Evolutionary conservation across 192 early-diverging fungal species (phyloP).

Genomic region (Coemansia sp.): DNA sequence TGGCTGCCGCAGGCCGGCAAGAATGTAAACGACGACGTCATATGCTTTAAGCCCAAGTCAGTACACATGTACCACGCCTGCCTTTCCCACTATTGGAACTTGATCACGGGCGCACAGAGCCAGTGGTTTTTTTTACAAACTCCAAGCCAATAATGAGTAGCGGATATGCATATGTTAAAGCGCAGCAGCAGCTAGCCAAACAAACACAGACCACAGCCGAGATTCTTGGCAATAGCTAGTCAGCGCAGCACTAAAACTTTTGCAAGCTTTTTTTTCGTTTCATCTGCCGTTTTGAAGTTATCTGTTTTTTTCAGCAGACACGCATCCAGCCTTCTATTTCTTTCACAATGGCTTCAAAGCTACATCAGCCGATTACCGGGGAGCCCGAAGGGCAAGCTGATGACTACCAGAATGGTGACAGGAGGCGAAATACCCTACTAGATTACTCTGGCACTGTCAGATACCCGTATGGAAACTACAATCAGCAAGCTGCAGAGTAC

Average conservation of each 20-base stretch:
- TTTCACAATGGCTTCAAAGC: constrained; percentile 23
- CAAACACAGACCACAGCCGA: background rate
- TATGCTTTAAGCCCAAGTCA: background rate
- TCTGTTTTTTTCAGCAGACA: too few species aligned
- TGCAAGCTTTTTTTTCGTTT: background rate
- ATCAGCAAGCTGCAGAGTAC: background rate
- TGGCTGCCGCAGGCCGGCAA: background rate
- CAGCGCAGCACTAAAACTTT: background rate
- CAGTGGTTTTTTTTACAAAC: background rate
- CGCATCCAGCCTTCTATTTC: too few species aligned
- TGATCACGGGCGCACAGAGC: too few species aligned
- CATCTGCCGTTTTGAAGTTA: too few species aligned
- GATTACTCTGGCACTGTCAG: background rate
- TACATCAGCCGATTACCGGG: constrained; percentile 22
- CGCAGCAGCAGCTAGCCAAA: background rate
- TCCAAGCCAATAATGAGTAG: background rate
- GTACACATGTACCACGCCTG: background rate
- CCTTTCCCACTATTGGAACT: background rate
- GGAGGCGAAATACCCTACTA: background rate
- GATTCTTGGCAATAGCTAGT: background rate
- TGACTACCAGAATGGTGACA: background rate
- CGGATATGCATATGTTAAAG: background rate
- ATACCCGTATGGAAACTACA: background rate
- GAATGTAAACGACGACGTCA: background rate
- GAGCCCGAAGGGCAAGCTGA: background rate